Evolutionary conservation across 1,139 yeast species (phyloP).

Genomic region (Diutina scorzettiae): DNA sequence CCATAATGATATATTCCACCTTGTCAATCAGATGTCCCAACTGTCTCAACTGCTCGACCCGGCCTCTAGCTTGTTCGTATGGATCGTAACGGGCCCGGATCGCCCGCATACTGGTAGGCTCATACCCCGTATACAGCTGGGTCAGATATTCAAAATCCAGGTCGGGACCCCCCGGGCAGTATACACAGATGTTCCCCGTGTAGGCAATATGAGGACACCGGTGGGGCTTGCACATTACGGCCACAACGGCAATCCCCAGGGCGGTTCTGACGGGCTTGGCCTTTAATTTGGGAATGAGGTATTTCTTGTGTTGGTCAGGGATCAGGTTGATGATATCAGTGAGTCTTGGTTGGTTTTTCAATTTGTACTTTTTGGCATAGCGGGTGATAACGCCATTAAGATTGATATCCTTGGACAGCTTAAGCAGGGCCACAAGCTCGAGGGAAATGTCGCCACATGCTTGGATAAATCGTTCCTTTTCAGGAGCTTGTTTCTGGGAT

Average conservation of each 20-base stretch:
- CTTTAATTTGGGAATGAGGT: slow-evolving; percentile 80
- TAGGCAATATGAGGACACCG: slow-evolving; percentile 99
- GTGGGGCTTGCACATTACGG: slow-evolving; percentile 98
- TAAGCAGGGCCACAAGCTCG: slow-evolving; percentile 72
- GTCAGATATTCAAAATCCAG: slow-evolving; percentile 96
- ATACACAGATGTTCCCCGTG: slow-evolving; percentile 96
- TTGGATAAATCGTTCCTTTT: slow-evolving; percentile 83
- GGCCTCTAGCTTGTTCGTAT: slow-evolving; percentile 95
- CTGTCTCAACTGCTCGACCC: slow-evolving; percentile 90
- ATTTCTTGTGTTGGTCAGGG: slow-evolving; percentile 91
- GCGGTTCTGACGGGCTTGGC: slow-evolving; percentile 99
- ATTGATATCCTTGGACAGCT: slow-evolving; percentile 69
- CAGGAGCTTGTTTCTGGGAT: slow-evolving; percentile 51
- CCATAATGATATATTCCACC: slow-evolving; percentile 97
- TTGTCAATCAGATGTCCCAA: slow-evolving; percentile 95
- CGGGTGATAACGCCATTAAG: slow-evolving; percentile 81
- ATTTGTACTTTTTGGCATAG: slow-evolving; percentile 78
- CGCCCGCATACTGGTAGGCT: slow-evolving; percentile 98
- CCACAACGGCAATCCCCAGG: slow-evolving; percentile 96
- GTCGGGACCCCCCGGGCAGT: slow-evolving; percentile 99
- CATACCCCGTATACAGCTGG: slow-evolving; percentile 96
- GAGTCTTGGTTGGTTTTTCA: slow-evolving; percentile 85
- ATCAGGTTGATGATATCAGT: slow-evolving; percentile 92
- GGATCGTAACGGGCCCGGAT: slow-evolving; percentile 97
- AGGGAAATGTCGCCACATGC: slow-evolving; percentile 89